Percentiles rank a stretch among this genome's conserved stretches.
Evolutionary conservation across 2,329 filamentous ascomycete species (phyloP).

Genomic region (Teratosphaeria destructans): DNA sequence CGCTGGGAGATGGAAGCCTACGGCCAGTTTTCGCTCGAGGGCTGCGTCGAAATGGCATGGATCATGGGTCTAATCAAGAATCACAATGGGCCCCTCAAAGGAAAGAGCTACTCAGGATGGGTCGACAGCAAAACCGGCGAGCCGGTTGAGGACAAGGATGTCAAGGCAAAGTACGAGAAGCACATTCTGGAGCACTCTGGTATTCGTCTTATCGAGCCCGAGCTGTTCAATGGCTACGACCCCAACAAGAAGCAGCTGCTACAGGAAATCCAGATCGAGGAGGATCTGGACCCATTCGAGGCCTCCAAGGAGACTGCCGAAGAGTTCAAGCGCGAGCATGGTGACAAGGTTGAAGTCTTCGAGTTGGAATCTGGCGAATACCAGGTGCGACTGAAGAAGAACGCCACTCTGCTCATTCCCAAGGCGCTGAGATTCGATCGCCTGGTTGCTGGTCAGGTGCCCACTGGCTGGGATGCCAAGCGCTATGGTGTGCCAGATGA

Average conservation of each 20-base stretch:
- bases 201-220: conserved; percentile 94
- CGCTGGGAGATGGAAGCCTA: conserved; percentile 99
- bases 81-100: conserved; percentile 91
- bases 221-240: conserved; percentile 93
- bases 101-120: conserved; percentile 93
- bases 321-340: conserved; percentile 94
- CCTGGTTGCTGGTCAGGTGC: conserved; percentile 91
- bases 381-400: conserved; percentile 90
- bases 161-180: conserved; percentile 97
- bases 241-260: conserved; percentile 97
- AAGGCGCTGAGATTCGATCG: conserved; percentile 97
- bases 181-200: conserved; percentile 91
- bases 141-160: conserved; percentile 93
- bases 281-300: conserved; percentile 95
- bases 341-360: conserved; percentile 95
- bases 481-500: conserved; percentile 94
- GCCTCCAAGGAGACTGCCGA: conserved; percentile 93
- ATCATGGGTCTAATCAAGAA: conserved; percentile 99
- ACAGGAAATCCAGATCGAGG: conserved; percentile 93
- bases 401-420: conserved; percentile 85
- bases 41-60: conserved; percentile 99
- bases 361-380: conserved; percentile 90
- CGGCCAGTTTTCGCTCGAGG: conserved; percentile 92
- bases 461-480: conserved; percentile 94
- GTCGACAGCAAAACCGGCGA: conserved; percentile 90